Percentiles rank a stretch among this genome's conserved stretches.
These are phyloP conservation scores for Pseudopediastrum boryanum DNA, from an alignment of 139 green algal species.

Conservation along the genomic window DNA sequence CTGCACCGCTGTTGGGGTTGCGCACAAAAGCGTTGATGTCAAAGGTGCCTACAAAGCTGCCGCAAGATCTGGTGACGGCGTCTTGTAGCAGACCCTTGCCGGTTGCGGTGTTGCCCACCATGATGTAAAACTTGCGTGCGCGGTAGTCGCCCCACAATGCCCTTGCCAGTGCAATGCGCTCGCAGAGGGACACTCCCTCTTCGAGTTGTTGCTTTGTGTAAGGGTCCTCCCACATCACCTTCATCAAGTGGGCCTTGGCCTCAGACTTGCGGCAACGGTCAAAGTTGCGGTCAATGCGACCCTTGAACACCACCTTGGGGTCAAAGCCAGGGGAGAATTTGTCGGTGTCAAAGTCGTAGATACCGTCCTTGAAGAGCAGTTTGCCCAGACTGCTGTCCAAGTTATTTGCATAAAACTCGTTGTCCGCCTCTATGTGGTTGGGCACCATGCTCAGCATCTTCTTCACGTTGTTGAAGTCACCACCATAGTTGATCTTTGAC, in stretches of 20 bases:
- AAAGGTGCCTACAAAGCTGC: conserved; percentile 14
- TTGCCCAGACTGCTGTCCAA: conserved; percentile 10
- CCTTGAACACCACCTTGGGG: conserved; percentile 2
- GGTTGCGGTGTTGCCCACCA: conserved; percentile 3
- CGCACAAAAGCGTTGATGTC: conserved; percentile 9
- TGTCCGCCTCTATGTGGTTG: too few species aligned
- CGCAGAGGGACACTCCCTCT: conserved; percentile 12
- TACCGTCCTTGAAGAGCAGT: conserved; percentile 12
- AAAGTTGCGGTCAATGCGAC: conserved; percentile 17
- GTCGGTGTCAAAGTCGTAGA: conserved; percentile 22
- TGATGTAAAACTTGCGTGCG: conserved; percentile 12
- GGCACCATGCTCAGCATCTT: too few species aligned
- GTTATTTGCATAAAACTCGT: too few species aligned
- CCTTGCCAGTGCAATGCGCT: conserved; percentile 13
- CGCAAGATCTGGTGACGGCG: background rate
- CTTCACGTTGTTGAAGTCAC: too few species aligned
- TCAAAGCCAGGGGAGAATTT: conserved; percentile 18
- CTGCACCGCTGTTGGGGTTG: conserved; percentile 18
- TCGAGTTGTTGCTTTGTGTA: conserved; percentile 16
- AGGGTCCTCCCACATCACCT: conserved; percentile 9
- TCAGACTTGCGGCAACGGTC: background rate
- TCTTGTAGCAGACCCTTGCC: conserved; percentile 1
- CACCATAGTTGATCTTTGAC: too few species aligned
- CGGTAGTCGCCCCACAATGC: background rate
- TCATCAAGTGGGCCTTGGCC: background rate